Percentiles rank a stretch among this genome's conserved stretches.
phyloP scores from a whole-genome alignment of 2,329 filamentous ascomycete species.

The Aureobasidium sp. region DNA sequence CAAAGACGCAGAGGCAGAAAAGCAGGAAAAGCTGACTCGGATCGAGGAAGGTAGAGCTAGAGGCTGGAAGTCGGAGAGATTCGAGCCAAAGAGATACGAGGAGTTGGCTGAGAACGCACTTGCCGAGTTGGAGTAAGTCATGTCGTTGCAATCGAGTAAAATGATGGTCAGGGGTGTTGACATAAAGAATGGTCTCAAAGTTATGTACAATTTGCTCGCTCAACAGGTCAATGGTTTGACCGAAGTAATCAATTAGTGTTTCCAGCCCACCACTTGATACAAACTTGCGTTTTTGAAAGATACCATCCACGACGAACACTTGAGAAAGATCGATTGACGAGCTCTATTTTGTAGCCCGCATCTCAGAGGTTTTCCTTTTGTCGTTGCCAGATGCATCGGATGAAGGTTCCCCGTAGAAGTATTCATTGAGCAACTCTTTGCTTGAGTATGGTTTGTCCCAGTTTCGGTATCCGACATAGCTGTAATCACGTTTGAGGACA shows the following conservation, averaged over 20 bases:
- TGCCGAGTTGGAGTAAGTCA: slow-evolving; percentile 17
- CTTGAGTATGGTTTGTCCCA: no score
- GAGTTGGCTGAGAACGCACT: slow-evolving; percentile 22
- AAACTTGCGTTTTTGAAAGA: no score
- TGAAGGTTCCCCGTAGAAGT: no score
- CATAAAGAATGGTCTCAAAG: not conserved
- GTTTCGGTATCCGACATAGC: no score
- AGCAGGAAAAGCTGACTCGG: slow-evolving; percentile 19
- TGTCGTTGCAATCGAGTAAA: not conserved
- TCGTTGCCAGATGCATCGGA: no score
- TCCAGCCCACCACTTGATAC: no score
- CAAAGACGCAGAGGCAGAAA: slow-evolving; percentile 16
- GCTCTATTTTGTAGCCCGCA: no score
- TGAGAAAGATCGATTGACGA: no score
- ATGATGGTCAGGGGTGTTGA: not conserved
- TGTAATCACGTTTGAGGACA: no score
- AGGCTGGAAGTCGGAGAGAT: slow-evolving; percentile 21
- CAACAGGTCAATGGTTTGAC: not conserved
- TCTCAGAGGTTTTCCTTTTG: no score
- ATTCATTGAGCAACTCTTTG: no score
- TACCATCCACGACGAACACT: no score
- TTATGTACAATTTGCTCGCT: not conserved
- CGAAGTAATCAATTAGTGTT: not conserved
- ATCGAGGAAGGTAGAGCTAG: slow-evolving; percentile 22
- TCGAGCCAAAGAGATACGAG: slow-evolving; percentile 20